Evolutionary conservation across 805 yeast species (phyloP), one percentile per base, ranked within the genome.

Genomic region (Candida chauliodis): DNA sequence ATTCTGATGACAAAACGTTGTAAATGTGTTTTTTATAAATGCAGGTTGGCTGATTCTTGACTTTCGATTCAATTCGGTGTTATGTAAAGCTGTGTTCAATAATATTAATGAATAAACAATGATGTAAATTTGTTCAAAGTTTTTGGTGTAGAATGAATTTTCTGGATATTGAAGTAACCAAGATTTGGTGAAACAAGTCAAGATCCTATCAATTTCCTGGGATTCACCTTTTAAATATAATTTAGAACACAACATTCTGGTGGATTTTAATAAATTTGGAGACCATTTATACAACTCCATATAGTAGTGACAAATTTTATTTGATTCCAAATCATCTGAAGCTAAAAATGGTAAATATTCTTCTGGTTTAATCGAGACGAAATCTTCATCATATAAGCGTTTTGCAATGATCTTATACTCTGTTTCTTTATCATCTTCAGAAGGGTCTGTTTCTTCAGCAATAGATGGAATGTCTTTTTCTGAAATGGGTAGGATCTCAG

Each of bases 211-310:
- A 37, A 87, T 78, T 50, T 82, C 84, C 50, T 84, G 90, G 2
- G 93, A 79, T 59, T 88, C 95, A 5, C 91, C 95, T 51, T 78
- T 78, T 50, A 88, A 70, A 58, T 81, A 83, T n/a, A 87, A 53
- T 46, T 71, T 75, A 26, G 73, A 70, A 47, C 95, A 86, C 22
- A 87, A 62, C 31, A 58, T 57, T 22, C 88, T 63, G 13, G 88
- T 68, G 1, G 88, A 67, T 2, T 59, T 56, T 29, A 85, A 61
- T 32, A 87, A 59, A 40, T 76, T 74, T n/a, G 65, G 50, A 34
- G 70, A 72, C 61, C 75, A 69, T 34, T 60, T 47, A 53, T 74
- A 75, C 23, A 66, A 49, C 39, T 66, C 61, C 77, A 75, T 69
- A 49, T 73, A 75, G 40, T 62, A 50, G 32, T 56, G 55, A 38